Evolutionary conservation across 305 asterid genomes (phyloP), one percentile per base, ranked within the genome.

Genomic region (Fraxinus sp.): DNA sequence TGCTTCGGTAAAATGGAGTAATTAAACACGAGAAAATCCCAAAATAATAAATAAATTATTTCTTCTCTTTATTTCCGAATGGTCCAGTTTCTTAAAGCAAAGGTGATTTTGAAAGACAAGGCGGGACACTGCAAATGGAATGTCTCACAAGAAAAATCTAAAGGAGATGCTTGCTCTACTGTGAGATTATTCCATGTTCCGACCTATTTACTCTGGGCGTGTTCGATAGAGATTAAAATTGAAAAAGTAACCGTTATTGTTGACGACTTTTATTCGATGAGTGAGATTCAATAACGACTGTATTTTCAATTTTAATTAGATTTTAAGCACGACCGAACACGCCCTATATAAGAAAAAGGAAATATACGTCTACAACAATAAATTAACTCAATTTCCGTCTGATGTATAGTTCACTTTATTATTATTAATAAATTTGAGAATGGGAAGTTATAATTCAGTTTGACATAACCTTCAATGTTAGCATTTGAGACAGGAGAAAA

Each of bases 51-150:
- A 64, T 1, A 7, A 0, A 20, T 22, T 62, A 7, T 22, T 64
- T 64, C 13, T 64, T 24, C 28, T 64, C 35, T 10, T 26, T 26
- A 22, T 66, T 66, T 66, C 16, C 73, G 13, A 66, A 26, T 66
- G 73, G 73, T 66, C 73, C 73, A 66, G 36, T 11, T 35, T 9
- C 36, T 66, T 66, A 26, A 24, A 66, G 73, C 73, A 66, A 66
- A 66, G 35, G 73, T 26, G n/a, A 70, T 70, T 70, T 70, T 70
- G 75, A 70, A 70, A 70, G 75, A 70, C 75, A 70, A 13, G 41
- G 75, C 75, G 41, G 75, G 75, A 70, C 75, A 70, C 37, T 66
- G 39, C 75, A 70, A 70, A 70, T 14, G 41, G 75, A 70, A 70
- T 70, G 75, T 70, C 39, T 70, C 75, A 30, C 75, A 30, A 70